Base-by-base conservation (phyloP, 306 rosid genomes). In the Benincasa hispida region DNA sequence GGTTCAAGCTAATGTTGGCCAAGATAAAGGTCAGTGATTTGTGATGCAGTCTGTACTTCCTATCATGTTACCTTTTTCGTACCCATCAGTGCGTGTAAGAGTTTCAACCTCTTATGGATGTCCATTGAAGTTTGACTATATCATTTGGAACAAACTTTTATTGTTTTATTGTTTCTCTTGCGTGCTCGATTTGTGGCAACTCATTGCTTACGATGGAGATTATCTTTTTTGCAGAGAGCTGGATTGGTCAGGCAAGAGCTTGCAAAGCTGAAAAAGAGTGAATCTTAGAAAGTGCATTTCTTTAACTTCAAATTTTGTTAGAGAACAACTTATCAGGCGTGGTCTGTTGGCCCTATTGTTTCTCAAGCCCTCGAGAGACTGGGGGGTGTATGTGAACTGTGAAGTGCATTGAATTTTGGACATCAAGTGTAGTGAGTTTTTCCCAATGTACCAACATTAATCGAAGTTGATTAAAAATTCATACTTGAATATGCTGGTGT, bases 1-100 rank as follows among this genome's bases (percentile, higher is more conserved):
- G 98, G 84, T 94, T 94, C 86, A 94, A 91, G 88, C 80, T 94
- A 5, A 94, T 94, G 98, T 80, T 94, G 88, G 84, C 97, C 0
- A 94, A 94, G 87, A 91, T 94, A 63, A 94, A 94, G 98, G 98
- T 91, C 45, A 6, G 79, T 76, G 5, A 22, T 55, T 10, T 67
- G 14, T 55, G 19, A 41, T 22, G 19, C 55, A 19, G 7, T 25
- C 72, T 70, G 11, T 7, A 24, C 24, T 34, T 21, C 25, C 27
- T 57, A 1, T 54, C 37, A 3, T 37, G 22, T 19, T 10, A 24
- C 2, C 24, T 22, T 5, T 61, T 66, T 61, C 32, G 19, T 21
- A 8, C 0, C 8, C 54, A 59, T 4, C 2, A 0, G 8, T 24
- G 1, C 1, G 35, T 48, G 58, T 5, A 48, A 8, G 41, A 48